These are phyloP conservation scores for Eremothecium coryli DNA, from an alignment of 1,139 yeast species.

Conservation along the genomic window DNA sequence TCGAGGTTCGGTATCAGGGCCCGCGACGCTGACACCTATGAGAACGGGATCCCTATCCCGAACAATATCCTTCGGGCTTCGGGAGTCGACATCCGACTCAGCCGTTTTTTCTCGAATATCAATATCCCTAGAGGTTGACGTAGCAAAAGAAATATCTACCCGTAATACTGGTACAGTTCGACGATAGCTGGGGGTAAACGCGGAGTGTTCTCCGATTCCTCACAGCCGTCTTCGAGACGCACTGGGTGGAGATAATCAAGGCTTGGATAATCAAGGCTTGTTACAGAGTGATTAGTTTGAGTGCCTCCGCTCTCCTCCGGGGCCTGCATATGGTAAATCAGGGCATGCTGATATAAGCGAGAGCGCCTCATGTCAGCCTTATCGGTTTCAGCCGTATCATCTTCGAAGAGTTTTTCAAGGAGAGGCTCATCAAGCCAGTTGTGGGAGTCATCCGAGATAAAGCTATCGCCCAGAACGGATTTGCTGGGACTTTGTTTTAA, in stretches of 20 bases:
- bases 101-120: no score
- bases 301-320: no score
- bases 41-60: constrained; percentile 1
- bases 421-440: constrained; percentile 17
- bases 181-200: not conserved
- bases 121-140: no score
- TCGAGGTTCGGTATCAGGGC: not conserved
- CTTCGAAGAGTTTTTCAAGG: not conserved
- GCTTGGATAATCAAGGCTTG: no score
- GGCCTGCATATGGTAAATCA: constrained; percentile 9
- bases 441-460: constrained; percentile 13
- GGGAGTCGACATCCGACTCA: no score
- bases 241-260: no score
- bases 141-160: not conserved
- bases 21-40: not conserved
- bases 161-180: constrained; percentile 2
- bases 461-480: constrained; percentile 6
- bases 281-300: no score
- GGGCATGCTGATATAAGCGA: constrained; percentile 12
- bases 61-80: not conserved
- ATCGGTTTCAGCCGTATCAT: constrained; percentile 10
- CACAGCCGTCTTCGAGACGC: no score
- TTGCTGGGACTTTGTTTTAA: not conserved
- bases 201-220: constrained; percentile 1
- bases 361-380: constrained; percentile 14